Evolutionary conservation across 2,329 filamentous ascomycete species (phyloP).

Genomic region (Arthrocladium fulminans): DNA sequence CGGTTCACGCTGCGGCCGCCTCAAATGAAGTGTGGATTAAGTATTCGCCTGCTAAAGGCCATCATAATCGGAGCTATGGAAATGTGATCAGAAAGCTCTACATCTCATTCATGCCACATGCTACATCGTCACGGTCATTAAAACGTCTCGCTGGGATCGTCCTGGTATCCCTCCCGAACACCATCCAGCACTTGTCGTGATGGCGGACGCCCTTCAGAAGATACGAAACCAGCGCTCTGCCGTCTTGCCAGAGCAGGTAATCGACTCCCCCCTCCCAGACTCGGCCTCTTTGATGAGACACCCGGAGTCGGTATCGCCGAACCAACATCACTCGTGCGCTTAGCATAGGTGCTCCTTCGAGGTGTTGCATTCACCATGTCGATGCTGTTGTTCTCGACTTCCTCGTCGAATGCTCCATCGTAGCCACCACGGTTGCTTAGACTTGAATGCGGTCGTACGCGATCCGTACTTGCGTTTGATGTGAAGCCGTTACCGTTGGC

Average conservation of each 20-base stretch:
- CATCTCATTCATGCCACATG: constrained; percentile 9
- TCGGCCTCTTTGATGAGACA: constrained; percentile 13
- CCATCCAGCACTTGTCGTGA: constrained; percentile 15
- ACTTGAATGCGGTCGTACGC: constrained; percentile 22
- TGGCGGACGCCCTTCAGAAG: constrained; percentile 15
- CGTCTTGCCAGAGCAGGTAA: constrained; percentile 11
- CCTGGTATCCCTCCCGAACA: constrained; percentile 15
- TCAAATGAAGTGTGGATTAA: too few species aligned
- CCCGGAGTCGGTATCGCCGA: constrained; percentile 18
- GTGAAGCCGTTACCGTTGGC: constrained; percentile 14
- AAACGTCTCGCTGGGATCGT: constrained; percentile 21
- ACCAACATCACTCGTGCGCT: constrained; percentile 36
- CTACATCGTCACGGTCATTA: constrained; percentile 10
- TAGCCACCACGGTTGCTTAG: constrained; percentile 19
- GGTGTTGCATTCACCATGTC: constrained; percentile 15
- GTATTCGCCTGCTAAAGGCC: too few species aligned
- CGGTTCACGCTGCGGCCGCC: too few species aligned
- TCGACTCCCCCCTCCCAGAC: constrained; percentile 12
- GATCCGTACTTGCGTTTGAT: constrained; percentile 23
- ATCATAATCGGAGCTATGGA: too few species aligned
- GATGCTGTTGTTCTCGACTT: constrained; percentile 2
- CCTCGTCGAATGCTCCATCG: constrained; percentile 22
- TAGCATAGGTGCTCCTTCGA: constrained; percentile 29
- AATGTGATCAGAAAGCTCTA: too few species aligned
- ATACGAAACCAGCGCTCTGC: constrained; percentile 10